Evolutionary conservation across 179 eudicot species (phyloP), one percentile per base, ranked within the genome.

Genomic region (Gypsophila paniculata): DNA sequence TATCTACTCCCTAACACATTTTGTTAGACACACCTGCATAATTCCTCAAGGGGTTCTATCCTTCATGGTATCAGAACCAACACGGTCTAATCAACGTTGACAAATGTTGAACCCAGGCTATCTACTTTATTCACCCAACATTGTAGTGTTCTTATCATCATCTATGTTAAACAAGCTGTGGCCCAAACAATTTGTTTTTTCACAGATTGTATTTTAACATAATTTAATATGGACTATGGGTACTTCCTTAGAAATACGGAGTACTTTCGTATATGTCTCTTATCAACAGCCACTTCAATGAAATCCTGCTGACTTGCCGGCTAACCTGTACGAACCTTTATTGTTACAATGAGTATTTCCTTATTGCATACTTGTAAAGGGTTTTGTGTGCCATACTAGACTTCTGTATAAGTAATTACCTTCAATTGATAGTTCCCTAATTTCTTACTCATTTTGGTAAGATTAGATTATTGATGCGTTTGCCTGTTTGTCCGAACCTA

Each of bases 241-340:
- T 29, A 29, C 34, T 29, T 4, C 34, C 2, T 29, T 1, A 29
- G 2, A 29, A 32, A 8, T 32, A 51, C 3, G 55, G 13, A 26
- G 58, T 68, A n/a, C n/a, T n/a, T n/a, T n/a, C n/a, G n/a, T n/a
- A n/a, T 69, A 61, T 69, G 61, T 46, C 34, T 53, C 61, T 69
- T 69, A 49, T 69, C 12, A 29, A 69, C n/a, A 69, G 49, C 8
- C 61, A 29, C 57, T 69, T 69, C 26, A 53, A 53, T 69, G 12
- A 32, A 14, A 19, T 69, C 25, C 34, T 52, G 62, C 72, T 68
- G 23, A 14, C 61, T 29, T 29, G 34, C 4, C 4, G 34, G 34
- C 34, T 4, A 29, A 29, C 34, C 34, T 29, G 34, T 1, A 29
- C 34, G 34, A 29, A 29, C 34, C 4, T 29, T 29, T 29, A 29